These are phyloP conservation scores for Gardenia jasminoides DNA, from an alignment of 257 asterid species.

Conservation along the genomic window DNA sequence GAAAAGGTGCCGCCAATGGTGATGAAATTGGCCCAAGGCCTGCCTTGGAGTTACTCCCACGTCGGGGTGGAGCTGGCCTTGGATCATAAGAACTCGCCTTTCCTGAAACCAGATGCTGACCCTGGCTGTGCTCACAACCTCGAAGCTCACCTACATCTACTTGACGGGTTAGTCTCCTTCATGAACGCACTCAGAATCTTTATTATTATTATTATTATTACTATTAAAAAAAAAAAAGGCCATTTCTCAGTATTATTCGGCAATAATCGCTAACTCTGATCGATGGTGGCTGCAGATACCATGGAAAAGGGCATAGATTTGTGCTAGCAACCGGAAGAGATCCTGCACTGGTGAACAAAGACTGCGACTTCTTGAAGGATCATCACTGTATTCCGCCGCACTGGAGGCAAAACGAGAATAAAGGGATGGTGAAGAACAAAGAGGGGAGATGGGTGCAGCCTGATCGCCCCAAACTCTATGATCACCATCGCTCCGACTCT, in stretches of 20 bases:
- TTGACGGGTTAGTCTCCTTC: slow-evolving; percentile 42
- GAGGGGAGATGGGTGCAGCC: slow-evolving; percentile 27
- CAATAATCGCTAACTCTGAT: no score
- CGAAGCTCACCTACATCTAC: slow-evolving; percentile 48
- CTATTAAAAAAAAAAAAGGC: no score
- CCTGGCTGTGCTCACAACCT: slow-evolving; percentile 29
- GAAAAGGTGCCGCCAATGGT: slow-evolving; percentile 9
- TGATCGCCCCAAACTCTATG: slow-evolving; percentile 17
- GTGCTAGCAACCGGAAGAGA: slow-evolving; percentile 39
- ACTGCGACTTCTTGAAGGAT: slow-evolving; percentile 43
- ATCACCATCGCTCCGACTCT: slow-evolving; percentile 14
- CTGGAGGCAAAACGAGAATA: slow-evolving; percentile 28
- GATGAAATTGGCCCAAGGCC: slow-evolving; percentile 10
- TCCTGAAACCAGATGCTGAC: slow-evolving; percentile 24
- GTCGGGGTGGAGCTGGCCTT: slow-evolving; percentile 37
- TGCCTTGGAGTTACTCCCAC: slow-evolving; percentile 31
- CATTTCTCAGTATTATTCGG: no score
- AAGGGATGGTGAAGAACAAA: slow-evolving; percentile 18
- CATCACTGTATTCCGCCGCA: slow-evolving; percentile 25
- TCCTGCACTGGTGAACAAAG: slow-evolving; percentile 50
- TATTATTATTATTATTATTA: no score
- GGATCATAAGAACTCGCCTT: slow-evolving; percentile 40
- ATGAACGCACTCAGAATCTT: no score
- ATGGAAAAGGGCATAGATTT: slow-evolving; percentile 46
- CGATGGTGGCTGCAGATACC: slow-evolving; percentile 31